Conservation (phyloP, 225 moss, liverwort and hornwort genomes). For the Bryum argenteum region DNA sequence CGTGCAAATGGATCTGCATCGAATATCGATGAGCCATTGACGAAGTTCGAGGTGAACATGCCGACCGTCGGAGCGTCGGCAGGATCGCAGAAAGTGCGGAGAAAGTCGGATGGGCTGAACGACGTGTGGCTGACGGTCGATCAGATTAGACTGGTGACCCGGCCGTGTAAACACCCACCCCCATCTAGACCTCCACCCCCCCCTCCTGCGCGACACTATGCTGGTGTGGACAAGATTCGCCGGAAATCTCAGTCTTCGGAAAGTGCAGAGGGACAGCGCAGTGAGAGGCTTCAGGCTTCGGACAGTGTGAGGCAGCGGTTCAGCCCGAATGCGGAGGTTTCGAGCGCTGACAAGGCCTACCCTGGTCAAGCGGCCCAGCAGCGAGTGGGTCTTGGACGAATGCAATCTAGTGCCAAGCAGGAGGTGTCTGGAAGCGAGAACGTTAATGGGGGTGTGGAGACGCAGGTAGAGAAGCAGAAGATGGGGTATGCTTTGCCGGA, state of each 20-base stretch:
- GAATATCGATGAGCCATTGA: slow-evolving; percentile 50
- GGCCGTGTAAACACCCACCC: slow-evolving; percentile 64
- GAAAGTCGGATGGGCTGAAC: slow-evolving; percentile 29
- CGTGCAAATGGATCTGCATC: slow-evolving; percentile 46
- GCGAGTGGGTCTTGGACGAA: slow-evolving; percentile 22
- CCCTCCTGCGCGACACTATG: slow-evolving; percentile 28
- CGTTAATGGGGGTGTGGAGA: slow-evolving; percentile 33
- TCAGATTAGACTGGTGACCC: slow-evolving; percentile 72
- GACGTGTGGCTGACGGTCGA: slow-evolving; percentile 77
- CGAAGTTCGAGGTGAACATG: slow-evolving; percentile 50
- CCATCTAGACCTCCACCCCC: slow-evolving; percentile 69
- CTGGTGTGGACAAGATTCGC: slow-evolving; percentile 36
- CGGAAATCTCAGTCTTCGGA: slow-evolving; percentile 32
- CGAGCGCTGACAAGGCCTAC: slow-evolving; percentile 1
- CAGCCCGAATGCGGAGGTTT: slow-evolving; percentile 28
- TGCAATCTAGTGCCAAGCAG: slow-evolving; percentile 5
- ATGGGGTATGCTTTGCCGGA: slow-evolving; percentile 52
- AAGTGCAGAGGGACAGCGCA: slow-evolving; percentile 5
- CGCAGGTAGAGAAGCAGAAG: slow-evolving; percentile 29
- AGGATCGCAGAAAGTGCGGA: slow-evolving; percentile 33
- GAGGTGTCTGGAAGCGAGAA: slow-evolving; percentile 17
- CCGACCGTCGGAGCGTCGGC: slow-evolving; percentile 30
- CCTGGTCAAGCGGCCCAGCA: slow-evolving; percentile 18
- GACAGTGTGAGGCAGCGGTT: slow-evolving; percentile 21
- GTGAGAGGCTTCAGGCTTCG: slow-evolving; percentile 1